Percentiles rank a stretch among this genome's conserved stretches.
These are phyloP conservation scores for Fusarium nisikadoi DNA, from an alignment of 2,329 filamentous ascomycete species.

Conservation along the genomic window DNA sequence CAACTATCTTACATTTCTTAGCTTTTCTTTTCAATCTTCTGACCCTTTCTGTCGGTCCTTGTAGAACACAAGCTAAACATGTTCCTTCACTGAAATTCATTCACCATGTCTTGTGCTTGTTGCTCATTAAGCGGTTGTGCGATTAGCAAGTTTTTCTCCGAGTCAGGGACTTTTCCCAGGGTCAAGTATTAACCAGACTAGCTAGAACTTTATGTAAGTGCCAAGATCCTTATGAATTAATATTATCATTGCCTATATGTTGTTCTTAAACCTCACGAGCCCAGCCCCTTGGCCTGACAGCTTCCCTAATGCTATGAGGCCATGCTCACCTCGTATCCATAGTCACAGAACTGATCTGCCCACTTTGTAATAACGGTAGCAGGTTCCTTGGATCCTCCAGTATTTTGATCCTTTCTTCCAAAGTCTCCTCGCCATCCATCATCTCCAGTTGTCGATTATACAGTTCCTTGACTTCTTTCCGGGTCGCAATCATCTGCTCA, in stretches of 20 bases:
- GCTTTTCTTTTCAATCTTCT: no score
- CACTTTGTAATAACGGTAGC: neutral
- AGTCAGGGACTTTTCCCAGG: no score
- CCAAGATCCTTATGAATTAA: accelerated
- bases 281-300: neutral
- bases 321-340: neutral
- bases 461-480: slow-evolving; percentile 1
- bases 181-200: no score
- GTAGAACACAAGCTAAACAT: no score
- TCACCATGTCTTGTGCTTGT: no score
- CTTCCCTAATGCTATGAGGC: accelerated
- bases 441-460: slow-evolving; percentile 18
- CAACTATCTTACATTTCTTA: no score
- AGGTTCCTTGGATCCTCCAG: neutral
- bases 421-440: slow-evolving; percentile 23
- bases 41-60: no score
- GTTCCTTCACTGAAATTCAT: no score
- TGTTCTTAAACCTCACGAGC: neutral
- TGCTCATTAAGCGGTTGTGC: no score
- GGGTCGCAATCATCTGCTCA: slow-evolving; percentile 5
- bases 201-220: no score
- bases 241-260: neutral
- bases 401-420: slow-evolving; percentile 9
- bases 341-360: neutral
- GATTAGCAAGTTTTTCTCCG: no score